Evolutionary conservation across 352 stramenopile genomes (phyloP), one percentile per base, ranked within the genome.

Genomic region (Pythium angustatum): DNA sequence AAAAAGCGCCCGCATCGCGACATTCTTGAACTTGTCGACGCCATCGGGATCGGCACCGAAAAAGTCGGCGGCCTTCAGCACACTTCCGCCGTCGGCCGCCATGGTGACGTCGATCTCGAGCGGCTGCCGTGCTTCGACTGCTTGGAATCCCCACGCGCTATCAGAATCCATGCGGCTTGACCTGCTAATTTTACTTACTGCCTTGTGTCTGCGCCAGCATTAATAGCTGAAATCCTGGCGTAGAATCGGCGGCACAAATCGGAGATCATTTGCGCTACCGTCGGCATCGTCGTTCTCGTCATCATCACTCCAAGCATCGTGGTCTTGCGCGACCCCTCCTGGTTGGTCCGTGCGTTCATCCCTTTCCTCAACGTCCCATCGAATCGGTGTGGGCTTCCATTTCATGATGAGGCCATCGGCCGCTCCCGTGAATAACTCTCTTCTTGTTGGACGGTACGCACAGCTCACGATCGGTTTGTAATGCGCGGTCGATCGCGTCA

Each of bases 391-490:
- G 0, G 81, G 73, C 19, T 65, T 83, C 84, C 84, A 93, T 58
- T 80, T 81, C 77, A 88, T 87, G 57, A 93, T 89, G 21, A 91
- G 61, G 3, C 82, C 84, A 57, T 91, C 81, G 61, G 81, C 71
- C 5, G 78, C 82, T 36, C 76, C 73, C 3, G 79, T 88, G 38
- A 79, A 87, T 1, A 93, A 57, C 48, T 93, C 81, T 21, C 80
- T 72, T 5, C 63, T 71, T 5, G 74, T 61, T 38, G 73, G 76
- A 0, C 84, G 77, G 36, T 93, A 91, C 11, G 87, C 61, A 57
- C 84, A 93, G 10, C 64, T 73, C 15, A 74, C 78, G 14, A 90
- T 76, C 22, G 82, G 77, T 27, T 81, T 54, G 68, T 90, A 93
- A 55, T 93, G 84, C 5, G 76, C 81, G 5, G 78, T 85, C 19